Evolutionary conservation across 2,329 filamentous ascomycete species (phyloP).

Genomic region (Talaromyces amestolkiae): DNA sequence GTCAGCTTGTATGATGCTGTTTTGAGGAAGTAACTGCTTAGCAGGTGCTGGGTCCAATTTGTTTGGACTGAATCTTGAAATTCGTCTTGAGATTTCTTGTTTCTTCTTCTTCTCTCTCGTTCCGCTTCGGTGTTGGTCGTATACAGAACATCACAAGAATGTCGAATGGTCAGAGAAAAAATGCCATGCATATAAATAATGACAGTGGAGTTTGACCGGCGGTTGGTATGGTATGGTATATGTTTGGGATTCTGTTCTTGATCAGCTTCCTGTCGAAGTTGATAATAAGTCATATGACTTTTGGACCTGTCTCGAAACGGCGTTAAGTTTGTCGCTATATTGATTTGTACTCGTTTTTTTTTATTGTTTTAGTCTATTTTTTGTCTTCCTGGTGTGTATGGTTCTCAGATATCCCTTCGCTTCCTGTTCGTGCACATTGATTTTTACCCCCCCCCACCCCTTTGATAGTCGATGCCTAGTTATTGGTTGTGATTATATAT

Average conservation of each 20-base stretch:
- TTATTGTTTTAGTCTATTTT: conserved; percentile 16
- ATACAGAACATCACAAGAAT: not conserved
- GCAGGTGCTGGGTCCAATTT: not conserved
- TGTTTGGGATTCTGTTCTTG: conserved; percentile 4
- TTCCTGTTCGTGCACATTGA: conserved; percentile 24
- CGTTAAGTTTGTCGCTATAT: conserved; percentile 22
- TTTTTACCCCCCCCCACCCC: not conserved
- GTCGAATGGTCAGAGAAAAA: not conserved
- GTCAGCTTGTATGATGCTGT: conserved; percentile 49
- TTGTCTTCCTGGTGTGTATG: conserved; percentile 21
- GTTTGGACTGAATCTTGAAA: not conserved
- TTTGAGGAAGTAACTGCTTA: conserved; percentile 36
- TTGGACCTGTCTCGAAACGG: conserved; percentile 9
- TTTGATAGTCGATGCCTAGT: not conserved
- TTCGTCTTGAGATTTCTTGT: not conserved
- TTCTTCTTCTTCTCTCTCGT: not conserved
- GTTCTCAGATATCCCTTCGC: conserved; percentile 23
- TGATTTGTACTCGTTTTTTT: conserved; percentile 21
- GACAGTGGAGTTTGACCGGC: conserved; percentile 16
- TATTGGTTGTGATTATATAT: conserved; percentile 7
- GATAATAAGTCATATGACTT: not conserved
- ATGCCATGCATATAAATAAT: conserved; percentile 18
- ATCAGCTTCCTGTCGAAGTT: not conserved
- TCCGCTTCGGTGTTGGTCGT: not conserved
- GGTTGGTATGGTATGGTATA: conserved; percentile 10